Base-by-base conservation (phyloP, 2,329 filamentous ascomycete species). In the Pseudogymnoascus sp. region DNA sequence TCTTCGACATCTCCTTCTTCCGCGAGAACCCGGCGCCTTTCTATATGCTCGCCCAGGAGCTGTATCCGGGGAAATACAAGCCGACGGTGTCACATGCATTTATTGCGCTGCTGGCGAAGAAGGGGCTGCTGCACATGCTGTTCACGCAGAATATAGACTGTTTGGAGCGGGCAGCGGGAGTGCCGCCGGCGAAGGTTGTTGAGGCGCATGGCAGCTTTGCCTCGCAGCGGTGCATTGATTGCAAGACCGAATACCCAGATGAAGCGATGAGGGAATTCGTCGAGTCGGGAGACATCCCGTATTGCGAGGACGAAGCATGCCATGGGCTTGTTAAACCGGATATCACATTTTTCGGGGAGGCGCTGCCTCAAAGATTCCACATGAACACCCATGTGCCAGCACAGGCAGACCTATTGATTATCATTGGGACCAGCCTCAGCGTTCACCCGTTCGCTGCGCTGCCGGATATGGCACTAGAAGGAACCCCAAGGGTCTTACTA, bases 101-200 rank as follows among this genome's bases (percentile, higher is more conserved):
- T 76, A 87, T 99, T 70, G 82, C 86, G 13, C 80, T 99, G 23
- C 85, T 97, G 15, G 83, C 93, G 64, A 80, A 87, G 65, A 96
- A 96, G 76, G 86, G 85, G 3, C 79, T 93, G 42, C 79, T 99
- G 23, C 79, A 88, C 68, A 95, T 92, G 79, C 84, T 95, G 62
- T 99, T 97, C 75, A 97, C 95, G 0, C 95, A 99, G 73, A 99
- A 99, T 72, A 97, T 99, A 68, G 95, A 99, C 77, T 96, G 92
- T 71, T 82, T 99, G 11, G 95, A 99, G 77, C 85, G 93, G 21
- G 82, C 85, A 68, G 95, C 93, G 11, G 95, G 95, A 26, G 87
- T 99, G 0, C 90, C 92, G 0, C 82, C 79, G 0, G 86, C 93
- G 1, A 87, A 84, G 75, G 93, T 99, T 60, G 82, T 99, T 33